Base-by-base conservation (phyloP, 108 stramenopile genomes). In the Cyclostephanos invisitatus region DNA sequence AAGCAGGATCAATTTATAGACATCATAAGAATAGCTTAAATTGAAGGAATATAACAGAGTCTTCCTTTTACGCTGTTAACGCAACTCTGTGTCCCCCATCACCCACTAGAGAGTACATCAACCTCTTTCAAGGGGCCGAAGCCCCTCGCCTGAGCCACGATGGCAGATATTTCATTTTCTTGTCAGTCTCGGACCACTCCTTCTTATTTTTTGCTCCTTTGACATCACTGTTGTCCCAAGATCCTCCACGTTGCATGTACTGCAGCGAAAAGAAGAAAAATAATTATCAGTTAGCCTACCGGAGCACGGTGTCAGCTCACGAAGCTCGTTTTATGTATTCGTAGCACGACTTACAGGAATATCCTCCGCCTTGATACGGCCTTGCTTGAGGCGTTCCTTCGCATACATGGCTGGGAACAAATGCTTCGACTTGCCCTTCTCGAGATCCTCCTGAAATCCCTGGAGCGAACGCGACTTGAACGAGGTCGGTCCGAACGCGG, bases 211-310 rank as follows among this genome's bases (percentile, higher is more conserved):
- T 80, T 20, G 87, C 87, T 18, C 90, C 87, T 36, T 79, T 78
- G 55, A 91, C 78, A 69, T 91, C 87, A 29, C 80, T 72, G 55
- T 89, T 86, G 50, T 89, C 88, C 88, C 88, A 89, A 44, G 68
- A 40, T 42, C 84, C 84, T 57, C 75, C 75, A 21, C 84, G 75
- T 65, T 81, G 80, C 84, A 84, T 84, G 80, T 84, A 62, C 70
- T 72, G 28, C n/a, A n/a, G 15, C n/a, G 40, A 35, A 50, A 28
- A 47, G 12, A 11, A 15, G 67, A 5, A 48, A 14, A 29, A 68
- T 55, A 21, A 56, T n/a, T 15, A 27, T 20, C 38, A 49, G 56
- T 53, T 11, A 57, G 40, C 18, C 3, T 40, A 8, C 25, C 55
- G 20, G 54, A 11, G 29, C 63, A 29, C 3, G 10, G 2, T n/a